Conservation (phyloP, 768 basidiomycete genomes). For the Dictyophora rubrovolvata region DNA sequence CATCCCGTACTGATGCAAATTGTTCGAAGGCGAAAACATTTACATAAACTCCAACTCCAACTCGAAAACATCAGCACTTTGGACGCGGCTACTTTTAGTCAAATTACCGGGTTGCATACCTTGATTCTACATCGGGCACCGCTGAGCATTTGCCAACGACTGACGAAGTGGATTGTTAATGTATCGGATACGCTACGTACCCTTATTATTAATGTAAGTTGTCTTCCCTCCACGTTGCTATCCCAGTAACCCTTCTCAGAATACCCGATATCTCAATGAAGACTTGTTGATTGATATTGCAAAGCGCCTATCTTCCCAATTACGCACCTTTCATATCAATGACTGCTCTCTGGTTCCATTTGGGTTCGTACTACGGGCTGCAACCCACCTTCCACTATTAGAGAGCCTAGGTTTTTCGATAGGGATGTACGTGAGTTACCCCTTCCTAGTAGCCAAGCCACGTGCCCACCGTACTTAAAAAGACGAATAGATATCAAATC, state of each 20-base stretch:
- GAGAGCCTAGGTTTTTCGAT: not conserved
- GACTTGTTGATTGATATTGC: conserved; percentile 38
- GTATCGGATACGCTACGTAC: conserved; percentile 37
- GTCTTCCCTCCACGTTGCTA: not conserved
- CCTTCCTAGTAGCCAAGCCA: not conserved
- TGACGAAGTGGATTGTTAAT: conserved; percentile 46
- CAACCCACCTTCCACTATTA: not conserved
- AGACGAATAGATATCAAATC: not conserved
- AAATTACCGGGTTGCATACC: conserved; percentile 30
- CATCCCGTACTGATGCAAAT: conserved; percentile 40
- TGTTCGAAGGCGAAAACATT: conserved; percentile 33
- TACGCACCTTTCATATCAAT: not conserved
- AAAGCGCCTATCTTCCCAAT: conserved; percentile 32
- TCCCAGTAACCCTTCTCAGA: conserved; percentile 26
- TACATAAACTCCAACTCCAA: conserved; percentile 39
- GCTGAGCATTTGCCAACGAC: conserved; percentile 47
- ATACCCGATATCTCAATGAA: conserved; percentile 45
- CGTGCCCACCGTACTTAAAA: not conserved
- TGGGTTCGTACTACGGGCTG: not conserved
- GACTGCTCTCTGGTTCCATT: not conserved
- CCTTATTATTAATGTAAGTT: conserved; percentile 52
- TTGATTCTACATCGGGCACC: conserved; percentile 51
- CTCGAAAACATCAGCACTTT: conserved; percentile 39
- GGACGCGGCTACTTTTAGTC: conserved; percentile 35
- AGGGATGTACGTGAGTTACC: too few relatives aligned